Conservation (phyloP, 2,329 filamentous ascomycete species). For the Sporothrix humicola region DNA sequence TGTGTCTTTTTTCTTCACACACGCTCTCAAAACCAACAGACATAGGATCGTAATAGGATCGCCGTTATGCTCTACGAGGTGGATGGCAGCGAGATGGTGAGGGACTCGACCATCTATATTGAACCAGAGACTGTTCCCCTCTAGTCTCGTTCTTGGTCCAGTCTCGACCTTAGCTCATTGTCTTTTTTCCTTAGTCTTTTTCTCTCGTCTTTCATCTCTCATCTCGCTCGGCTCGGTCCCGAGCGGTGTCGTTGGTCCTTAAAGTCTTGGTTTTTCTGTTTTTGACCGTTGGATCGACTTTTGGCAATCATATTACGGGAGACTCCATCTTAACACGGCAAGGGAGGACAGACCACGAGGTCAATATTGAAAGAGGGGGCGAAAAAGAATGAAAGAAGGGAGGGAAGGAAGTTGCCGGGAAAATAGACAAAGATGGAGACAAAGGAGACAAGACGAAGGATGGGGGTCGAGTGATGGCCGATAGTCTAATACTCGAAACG, state of each 20-base stretch:
- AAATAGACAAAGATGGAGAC: too few relatives aligned
- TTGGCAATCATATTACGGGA: not conserved
- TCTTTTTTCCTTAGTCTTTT: not conserved
- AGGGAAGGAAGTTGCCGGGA: not conserved
- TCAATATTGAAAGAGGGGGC: not conserved
- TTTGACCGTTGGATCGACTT: not conserved
- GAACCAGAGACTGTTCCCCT: not conserved
- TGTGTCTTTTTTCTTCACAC: not conserved
- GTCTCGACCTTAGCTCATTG: not conserved
- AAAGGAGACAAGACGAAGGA: not conserved
- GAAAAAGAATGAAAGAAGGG: not conserved
- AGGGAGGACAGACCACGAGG: not conserved
- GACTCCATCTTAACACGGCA: not conserved
- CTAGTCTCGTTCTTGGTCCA: not conserved
- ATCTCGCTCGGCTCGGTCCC: conserved; percentile 15
- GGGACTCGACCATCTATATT: not conserved
- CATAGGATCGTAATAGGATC: not conserved
- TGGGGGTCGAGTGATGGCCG: not conserved
- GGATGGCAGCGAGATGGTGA: too few relatives aligned
- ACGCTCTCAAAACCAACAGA: not conserved
- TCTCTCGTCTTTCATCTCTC: not conserved
- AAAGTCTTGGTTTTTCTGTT: not conserved
- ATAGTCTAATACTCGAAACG: not conserved
- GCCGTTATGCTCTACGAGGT: not conserved
- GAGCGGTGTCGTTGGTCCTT: not conserved